Base-by-base conservation (phyloP, 768 basidiomycete species). In the Lactarius evosmus region DNA sequence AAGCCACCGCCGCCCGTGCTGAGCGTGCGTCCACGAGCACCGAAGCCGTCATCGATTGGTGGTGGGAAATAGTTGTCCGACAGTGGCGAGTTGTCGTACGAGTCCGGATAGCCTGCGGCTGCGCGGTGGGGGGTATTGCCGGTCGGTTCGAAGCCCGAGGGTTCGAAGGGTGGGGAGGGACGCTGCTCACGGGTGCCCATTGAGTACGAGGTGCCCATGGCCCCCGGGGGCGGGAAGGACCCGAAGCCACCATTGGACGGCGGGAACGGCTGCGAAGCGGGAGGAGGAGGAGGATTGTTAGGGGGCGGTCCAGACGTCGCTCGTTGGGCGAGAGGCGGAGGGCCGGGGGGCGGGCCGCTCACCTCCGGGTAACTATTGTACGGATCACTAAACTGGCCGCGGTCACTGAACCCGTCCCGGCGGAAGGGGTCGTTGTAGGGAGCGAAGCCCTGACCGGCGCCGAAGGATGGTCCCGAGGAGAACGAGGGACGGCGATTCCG, bases 81-180 rank as follows among this genome's bases (percentile, higher is more conserved):
- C 38, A 67, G 53, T 7, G 68, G 68, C 33, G 68, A 68, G 54
- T 58, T 60, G n/a, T 65, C 64, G 56, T 49, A 68, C 14, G 68
- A 66, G 25, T 59, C 61, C 2, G 58, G 34, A 41, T 61, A 65
- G 17, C 55, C 54, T 57, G 64, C 41, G 4, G 55, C 14, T 33
- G 55, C 38, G 25, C 55, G 65, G n/a, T 19, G 33, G 7, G 60
- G 38, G 4, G 46, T 60, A 7, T 29, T 7, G 27, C 66, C 64
- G 53, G 27, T 59, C n/a, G 51, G 57, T 33, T 68, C 49, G 51
- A 50, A 27, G 56, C 46, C 51, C 30, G 49, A 32, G 44, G 56
- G 46, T 14, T 59, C 66, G 29, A 51, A 49, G 14, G 54, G 27
- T 11, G 44, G 44, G 16, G 57, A 61, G 49, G 44, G 22, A 36